A percentile compares a stretch with the other conserved stretches of the same genome.
These are phyloP conservation scores for Tetracladium marchalianum DNA, from an alignment of 495 filamentous ascomycete genomes.

Conservation along the genomic window DNA sequence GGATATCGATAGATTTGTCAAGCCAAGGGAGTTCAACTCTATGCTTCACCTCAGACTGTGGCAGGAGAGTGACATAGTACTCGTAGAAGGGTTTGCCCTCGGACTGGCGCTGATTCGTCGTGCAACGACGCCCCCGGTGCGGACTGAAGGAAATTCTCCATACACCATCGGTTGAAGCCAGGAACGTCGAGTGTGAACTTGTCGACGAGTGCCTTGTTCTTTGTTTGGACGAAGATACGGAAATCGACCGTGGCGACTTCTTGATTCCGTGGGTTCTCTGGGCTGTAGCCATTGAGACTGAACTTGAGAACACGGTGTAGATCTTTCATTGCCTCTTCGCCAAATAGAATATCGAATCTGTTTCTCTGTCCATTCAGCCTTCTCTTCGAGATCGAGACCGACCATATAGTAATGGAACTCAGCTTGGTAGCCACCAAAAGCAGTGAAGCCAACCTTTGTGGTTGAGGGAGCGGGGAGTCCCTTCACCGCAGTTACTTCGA, in stretches of 20 bases:
- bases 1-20: slow-evolving; percentile 17
- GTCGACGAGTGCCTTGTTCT: slow-evolving; percentile 11
- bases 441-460: slow-evolving; percentile 11
- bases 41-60: slow-evolving; percentile 22
- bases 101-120: slow-evolving; percentile 21
- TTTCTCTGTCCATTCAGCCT: slow-evolving; percentile 6
- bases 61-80: slow-evolving; percentile 25
- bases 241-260: slow-evolving; percentile 29
- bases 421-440: slow-evolving; percentile 12
- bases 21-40: slow-evolving; percentile 14
- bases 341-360: slow-evolving; percentile 1
- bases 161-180: slow-evolving; percentile 22
- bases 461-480: slow-evolving; percentile 35
- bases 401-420: slow-evolving; percentile 13
- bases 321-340: too few relatives aligned
- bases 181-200: slow-evolving; percentile 20
- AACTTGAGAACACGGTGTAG: too few relatives aligned
- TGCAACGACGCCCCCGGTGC: slow-evolving; percentile 13
- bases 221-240: slow-evolving; percentile 24
- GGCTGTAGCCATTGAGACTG: slow-evolving; percentile 21
- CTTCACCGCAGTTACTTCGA: slow-evolving; percentile 32
- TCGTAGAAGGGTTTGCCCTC: slow-evolving; percentile 22
- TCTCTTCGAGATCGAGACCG: slow-evolving; percentile 20
- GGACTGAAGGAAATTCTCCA: slow-evolving; percentile 25
- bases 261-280: slow-evolving; percentile 22